Evolutionary conservation across 2,329 filamentous ascomycete species (phyloP), one percentile per base, ranked within the genome.

Genomic region (Rosellinia necatrix): DNA sequence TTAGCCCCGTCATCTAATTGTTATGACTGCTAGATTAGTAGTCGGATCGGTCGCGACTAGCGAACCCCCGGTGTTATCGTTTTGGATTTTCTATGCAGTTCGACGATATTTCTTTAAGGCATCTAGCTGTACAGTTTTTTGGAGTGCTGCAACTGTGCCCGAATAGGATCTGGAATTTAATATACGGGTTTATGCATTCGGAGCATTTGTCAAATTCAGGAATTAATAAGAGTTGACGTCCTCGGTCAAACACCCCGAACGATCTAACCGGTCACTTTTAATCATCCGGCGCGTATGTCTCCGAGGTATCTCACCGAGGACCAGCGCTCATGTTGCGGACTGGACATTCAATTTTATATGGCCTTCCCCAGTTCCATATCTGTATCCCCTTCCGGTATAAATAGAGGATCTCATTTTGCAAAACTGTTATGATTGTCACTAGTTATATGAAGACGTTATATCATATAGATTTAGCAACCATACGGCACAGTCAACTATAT

Each of bases 221-320:
- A 19, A 38, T 48, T 4, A n/a, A n/a, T n/a, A 21, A 24, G 12
- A 25, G 25, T 50, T n/a, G 13, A 29, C 15, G 6, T 13, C 29
- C 12, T 34, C 30, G 7, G 37, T 24, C 25, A n/a, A 55, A 29
- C 8, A 27, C 22, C 13, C 37, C 35, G 35, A 41, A 17, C 8
- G 47, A 21, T 6, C 15, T 17, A 27, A 41, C 17, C 46, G 51
- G 51, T 10, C 19, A 48, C 51, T 51, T 55, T 43, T 8, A 24
- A 29, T 24, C 44, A 21, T 24, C n/a, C 21, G 25, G 13, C 22
- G 19, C 7, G 2, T 46, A 64, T 60, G 52, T 63, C 56, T 43
- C 58, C 60, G 62, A 60, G 24, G 34, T 54, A 64, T 54, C 24
- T 64, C 53, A 21, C 63, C 59, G 57, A 17, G 30, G 30, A 30